phyloP scores from a whole-genome alignment of 306 rosid genomes.

The Quercus wislizeni region DNA sequence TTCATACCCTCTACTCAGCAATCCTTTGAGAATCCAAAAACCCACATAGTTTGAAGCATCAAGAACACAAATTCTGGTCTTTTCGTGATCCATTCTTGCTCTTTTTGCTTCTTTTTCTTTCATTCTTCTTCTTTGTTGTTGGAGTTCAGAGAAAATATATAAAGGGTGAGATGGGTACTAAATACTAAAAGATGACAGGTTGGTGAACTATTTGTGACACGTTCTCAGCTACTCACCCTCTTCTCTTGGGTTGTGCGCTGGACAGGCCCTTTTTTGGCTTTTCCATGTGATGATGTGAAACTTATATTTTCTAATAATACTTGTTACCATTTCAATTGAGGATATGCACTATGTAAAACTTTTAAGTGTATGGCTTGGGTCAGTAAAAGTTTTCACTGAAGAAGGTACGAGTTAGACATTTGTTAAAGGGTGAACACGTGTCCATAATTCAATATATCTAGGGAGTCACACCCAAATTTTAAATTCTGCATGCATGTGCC shows the following conservation, averaged over 20 bases:
- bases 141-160: neutral
- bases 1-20: constrained; percentile 35
- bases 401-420: too few relatives aligned
- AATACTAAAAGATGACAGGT: neutral
- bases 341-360: neutral
- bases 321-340: neutral
- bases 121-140: neutral
- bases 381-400: too few relatives aligned
- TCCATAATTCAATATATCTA: too few relatives aligned
- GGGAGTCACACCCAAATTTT: neutral
- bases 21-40: constrained; percentile 46
- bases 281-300: neutral
- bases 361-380: too few relatives aligned
- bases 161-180: neutral
- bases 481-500: neutral
- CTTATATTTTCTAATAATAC: too few relatives aligned
- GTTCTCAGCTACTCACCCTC: constrained; percentile 26
- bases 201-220: constrained; percentile 27
- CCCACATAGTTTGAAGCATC: constrained; percentile 51
- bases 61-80: constrained; percentile 37
- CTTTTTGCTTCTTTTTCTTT: neutral
- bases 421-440: too few relatives aligned
- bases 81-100: constrained; percentile 22
- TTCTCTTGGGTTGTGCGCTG: neutral
- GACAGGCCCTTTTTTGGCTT: neutral